Evolutionary conservation across 2,329 filamentous ascomycete genomes (phyloP).

Genomic region (Beauveria brongniartii): DNA sequence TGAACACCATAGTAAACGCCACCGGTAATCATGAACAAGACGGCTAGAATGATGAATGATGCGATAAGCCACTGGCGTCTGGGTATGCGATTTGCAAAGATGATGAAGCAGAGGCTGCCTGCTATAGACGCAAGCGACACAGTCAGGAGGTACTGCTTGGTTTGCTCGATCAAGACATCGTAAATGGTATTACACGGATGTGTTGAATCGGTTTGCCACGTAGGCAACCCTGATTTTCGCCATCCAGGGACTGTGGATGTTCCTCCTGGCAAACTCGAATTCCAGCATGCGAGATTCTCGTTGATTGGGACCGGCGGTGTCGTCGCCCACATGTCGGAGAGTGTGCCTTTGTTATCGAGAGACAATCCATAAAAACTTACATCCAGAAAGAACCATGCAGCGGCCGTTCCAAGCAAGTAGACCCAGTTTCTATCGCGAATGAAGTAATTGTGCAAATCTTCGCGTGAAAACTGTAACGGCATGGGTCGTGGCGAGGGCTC

Average conservation of each 20-base stretch:
- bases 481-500: constrained; percentile 28
- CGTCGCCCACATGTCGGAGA: constrained; percentile 36
- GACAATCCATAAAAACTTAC: constrained; percentile 50
- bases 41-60: constrained; percentile 38
- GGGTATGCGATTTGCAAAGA: constrained; percentile 38
- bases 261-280: constrained; percentile 33
- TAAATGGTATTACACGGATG: constrained; percentile 44
- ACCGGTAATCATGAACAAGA: constrained; percentile 41
- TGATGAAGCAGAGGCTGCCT: constrained; percentile 40
- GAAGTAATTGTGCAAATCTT: constrained; percentile 43
- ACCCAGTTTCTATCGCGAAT: constrained; percentile 39
- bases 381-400: constrained; percentile 47
- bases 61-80: constrained; percentile 41
- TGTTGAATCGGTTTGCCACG: constrained; percentile 42
- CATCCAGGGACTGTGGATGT: constrained; percentile 36
- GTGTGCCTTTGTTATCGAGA: constrained; percentile 36
- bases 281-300: constrained; percentile 37
- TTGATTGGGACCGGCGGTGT: constrained; percentile 25
- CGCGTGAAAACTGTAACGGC: constrained; percentile 40
- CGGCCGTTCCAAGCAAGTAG: constrained; percentile 37
- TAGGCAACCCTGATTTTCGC: constrained; percentile 30
- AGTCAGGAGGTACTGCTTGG: constrained; percentile 44
- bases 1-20: constrained; percentile 41
- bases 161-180: constrained; percentile 41
- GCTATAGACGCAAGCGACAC: constrained; percentile 44